A percentile compares a stretch with the other conserved stretches of the same genome.
Conservation (phyloP, 2,329 filamentous ascomycete species). For the Curvularia lunata region DNA sequence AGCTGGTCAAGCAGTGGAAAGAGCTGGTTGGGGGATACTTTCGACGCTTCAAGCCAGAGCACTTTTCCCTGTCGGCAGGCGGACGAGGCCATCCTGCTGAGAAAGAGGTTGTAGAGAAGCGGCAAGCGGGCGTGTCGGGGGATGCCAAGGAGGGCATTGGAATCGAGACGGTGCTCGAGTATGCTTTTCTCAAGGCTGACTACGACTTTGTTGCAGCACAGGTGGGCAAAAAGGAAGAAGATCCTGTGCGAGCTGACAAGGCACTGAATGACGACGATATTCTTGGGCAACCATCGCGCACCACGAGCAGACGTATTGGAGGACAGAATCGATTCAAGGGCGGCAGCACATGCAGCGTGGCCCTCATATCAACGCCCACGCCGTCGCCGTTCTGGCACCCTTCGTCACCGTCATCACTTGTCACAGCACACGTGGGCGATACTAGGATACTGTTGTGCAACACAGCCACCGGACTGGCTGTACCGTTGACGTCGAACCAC, state of each 20-base stretch:
- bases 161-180: slow-evolving; percentile 81
- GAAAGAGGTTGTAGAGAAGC: slow-evolving; percentile 38
- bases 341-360: slow-evolving; percentile 89
- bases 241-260: slow-evolving; percentile 72
- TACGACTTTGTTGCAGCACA: slow-evolving; percentile 93
- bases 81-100: slow-evolving; percentile 46
- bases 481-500: slow-evolving; percentile 87
- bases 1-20: slow-evolving; percentile 78
- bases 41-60: slow-evolving; percentile 81
- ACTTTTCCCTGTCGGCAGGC: slow-evolving; percentile 65
- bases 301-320: slow-evolving; percentile 65
- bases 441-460: slow-evolving; percentile 89
- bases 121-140: slow-evolving; percentile 31
- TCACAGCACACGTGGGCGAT: slow-evolving; percentile 92
- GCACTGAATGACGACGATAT: slow-evolving; percentile 87
- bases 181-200: slow-evolving; percentile 92
- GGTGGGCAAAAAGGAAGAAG: slow-evolving; percentile 76
- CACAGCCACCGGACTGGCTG: slow-evolving; percentile 78
- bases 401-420: slow-evolving; percentile 77
- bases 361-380: slow-evolving; percentile 89
- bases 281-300: slow-evolving; percentile 67
- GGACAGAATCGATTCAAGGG: slow-evolving; percentile 83
- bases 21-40: slow-evolving; percentile 93
- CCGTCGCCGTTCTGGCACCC: slow-evolving; percentile 96
- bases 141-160: slow-evolving; percentile 57